These are phyloP conservation scores for Misopates orontium DNA, from an alignment of 257 asterid genomes.

Conservation along the genomic window DNA sequence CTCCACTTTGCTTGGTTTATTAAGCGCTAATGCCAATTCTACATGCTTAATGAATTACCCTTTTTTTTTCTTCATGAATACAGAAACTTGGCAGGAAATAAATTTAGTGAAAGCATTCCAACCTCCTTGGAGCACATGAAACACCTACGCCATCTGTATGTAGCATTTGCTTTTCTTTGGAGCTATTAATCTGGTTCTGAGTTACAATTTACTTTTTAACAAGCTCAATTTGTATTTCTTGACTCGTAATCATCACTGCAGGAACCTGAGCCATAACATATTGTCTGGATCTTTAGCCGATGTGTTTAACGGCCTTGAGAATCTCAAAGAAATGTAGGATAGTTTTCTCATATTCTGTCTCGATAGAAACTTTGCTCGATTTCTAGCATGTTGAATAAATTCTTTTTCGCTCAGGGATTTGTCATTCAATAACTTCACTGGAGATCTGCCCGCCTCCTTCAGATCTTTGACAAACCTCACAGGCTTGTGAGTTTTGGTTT, in stretches of 20 bases:
- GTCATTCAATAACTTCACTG: slow-evolving; percentile 76
- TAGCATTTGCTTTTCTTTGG: slow-evolving; percentile 16
- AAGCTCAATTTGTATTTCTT: slow-evolving; percentile 18
- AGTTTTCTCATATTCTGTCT: not conserved
- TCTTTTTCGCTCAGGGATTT: slow-evolving; percentile 64
- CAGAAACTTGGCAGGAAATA: slow-evolving; percentile 85
- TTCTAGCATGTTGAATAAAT: not conserved
- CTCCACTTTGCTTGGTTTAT: slow-evolving; percentile 18
- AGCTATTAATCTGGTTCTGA: slow-evolving; percentile 11
- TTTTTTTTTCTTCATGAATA: slow-evolving; percentile 18
- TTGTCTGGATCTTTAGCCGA: slow-evolving; percentile 74
- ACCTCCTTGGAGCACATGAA: slow-evolving; percentile 59
- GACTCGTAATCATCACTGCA: slow-evolving; percentile 32
- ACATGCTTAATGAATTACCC: not conserved
- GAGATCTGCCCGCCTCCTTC: slow-evolving; percentile 90
- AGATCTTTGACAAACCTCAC: slow-evolving; percentile 54
- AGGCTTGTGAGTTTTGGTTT: slow-evolving; percentile 57
- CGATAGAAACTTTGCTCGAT: not conserved
- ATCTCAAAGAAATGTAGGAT: slow-evolving; percentile 65
- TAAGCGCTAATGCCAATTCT: slow-evolving; percentile 3
- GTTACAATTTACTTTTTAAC: not conserved
- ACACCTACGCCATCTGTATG: slow-evolving; percentile 77
- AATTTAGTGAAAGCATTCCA: slow-evolving; percentile 61
- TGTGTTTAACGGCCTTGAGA: slow-evolving; percentile 64
- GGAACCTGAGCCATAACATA: slow-evolving; percentile 79